phyloP scores from a whole-genome alignment of 2,329 filamentous ascomycete species.

The Grosmannia serpens region DNA sequence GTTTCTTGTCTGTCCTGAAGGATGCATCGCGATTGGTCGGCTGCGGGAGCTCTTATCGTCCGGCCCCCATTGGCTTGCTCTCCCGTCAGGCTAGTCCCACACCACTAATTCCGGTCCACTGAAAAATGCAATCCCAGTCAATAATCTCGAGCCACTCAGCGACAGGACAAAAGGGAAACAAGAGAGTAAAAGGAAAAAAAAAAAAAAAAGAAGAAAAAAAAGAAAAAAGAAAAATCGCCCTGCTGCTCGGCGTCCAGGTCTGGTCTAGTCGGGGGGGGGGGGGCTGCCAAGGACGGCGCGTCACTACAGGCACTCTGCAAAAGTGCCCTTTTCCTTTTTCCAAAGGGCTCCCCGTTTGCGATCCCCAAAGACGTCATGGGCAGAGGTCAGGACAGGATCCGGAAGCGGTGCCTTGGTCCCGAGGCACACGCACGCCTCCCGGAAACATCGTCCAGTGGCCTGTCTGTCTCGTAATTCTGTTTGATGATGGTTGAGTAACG shows the following conservation, averaged over 20 bases:
- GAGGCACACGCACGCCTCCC: no score
- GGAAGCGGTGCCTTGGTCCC: no score
- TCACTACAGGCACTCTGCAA: no score
- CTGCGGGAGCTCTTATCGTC: neutral
- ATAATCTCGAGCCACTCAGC: neutral
- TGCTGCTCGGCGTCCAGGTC: no score
- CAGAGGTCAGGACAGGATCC: no score
- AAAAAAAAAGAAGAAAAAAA: no score
- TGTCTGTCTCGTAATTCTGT: neutral
- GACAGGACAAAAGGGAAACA: neutral
- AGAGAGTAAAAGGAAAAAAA: neutral
- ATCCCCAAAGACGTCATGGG: no score
- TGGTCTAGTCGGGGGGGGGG: no score
- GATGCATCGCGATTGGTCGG: neutral
- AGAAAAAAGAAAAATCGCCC: no score
- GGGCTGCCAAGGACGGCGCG: no score
- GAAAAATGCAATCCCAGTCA: neutral
- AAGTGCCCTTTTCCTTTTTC: no score
- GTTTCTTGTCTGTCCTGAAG: neutral
- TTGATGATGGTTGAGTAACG: neutral
- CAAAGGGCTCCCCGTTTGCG: no score
- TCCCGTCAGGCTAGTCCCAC: neutral
- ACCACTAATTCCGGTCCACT: neutral
- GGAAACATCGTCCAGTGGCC: neutral
- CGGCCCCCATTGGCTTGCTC: neutral